Evolutionary conservation across 805 yeast genomes (phyloP).

Genomic region (Candida bentonensis): DNA sequence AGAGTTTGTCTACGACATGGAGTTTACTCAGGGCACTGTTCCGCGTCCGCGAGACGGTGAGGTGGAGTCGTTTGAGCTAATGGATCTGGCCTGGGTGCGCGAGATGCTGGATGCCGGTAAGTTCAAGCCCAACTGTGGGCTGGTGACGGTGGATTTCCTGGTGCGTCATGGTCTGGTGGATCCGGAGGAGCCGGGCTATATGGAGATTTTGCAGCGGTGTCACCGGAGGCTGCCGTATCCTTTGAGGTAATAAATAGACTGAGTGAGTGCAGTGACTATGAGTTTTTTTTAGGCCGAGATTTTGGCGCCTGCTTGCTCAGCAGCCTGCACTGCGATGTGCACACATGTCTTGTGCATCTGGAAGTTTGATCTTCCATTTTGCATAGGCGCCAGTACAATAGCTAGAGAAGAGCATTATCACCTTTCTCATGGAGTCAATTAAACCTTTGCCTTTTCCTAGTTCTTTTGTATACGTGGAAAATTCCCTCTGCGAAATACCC

Average conservation of each 20-base stretch:
- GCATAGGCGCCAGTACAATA: too few relatives aligned
- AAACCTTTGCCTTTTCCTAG: too few relatives aligned
- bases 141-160: constrained; percentile 68
- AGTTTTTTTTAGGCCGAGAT: too few relatives aligned
- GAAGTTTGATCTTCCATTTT: too few relatives aligned
- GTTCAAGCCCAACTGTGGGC: constrained; percentile 84
- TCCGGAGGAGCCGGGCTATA: constrained; percentile 47
- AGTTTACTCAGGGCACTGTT: constrained; percentile 28
- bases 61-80: constrained; percentile 54
- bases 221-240: constrained; percentile 72
- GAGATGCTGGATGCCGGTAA: constrained; percentile 36
- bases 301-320: too few relatives aligned
- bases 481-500: too few relatives aligned
- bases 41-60: constrained; percentile 63
- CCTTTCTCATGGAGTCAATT: too few relatives aligned
- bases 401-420: too few relatives aligned
- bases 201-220: constrained; percentile 41
- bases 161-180: constrained; percentile 71
- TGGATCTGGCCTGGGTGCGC: constrained; percentile 45
- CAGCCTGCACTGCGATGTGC: too few relatives aligned
- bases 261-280: too few relatives aligned
- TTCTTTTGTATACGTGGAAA: too few relatives aligned
- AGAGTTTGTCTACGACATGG: constrained; percentile 66
- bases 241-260: constrained; percentile 19
- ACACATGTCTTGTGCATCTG: too few relatives aligned